Evolutionary conservation across 306 rosid species (phyloP).

Genomic region (Quercus suber): DNA sequence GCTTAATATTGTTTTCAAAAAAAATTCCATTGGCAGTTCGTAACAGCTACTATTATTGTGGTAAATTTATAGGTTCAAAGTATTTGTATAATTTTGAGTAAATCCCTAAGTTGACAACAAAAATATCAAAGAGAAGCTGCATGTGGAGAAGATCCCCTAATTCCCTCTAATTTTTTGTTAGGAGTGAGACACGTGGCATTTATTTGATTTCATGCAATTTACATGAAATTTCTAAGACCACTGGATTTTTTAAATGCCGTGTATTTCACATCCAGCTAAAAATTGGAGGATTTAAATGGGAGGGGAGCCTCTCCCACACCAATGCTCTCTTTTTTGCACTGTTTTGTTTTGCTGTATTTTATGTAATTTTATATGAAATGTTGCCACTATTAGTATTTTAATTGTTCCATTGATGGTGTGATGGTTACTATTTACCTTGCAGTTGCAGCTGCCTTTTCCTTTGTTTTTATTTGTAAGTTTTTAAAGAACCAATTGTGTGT

Average conservation of each 20-base stretch:
- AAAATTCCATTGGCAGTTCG: not conserved
- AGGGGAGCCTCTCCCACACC: no score
- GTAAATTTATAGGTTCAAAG: slow-evolving; percentile 58
- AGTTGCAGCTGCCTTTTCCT: not conserved
- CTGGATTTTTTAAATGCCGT: no score
- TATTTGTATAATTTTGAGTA: slow-evolving; percentile 71
- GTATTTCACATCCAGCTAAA: no score
- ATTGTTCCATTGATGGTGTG: not conserved
- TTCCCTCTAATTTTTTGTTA: no score
- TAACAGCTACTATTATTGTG: not conserved
- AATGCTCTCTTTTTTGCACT: slow-evolving; percentile 9
- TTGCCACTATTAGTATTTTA: not conserved
- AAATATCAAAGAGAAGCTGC: slow-evolving; percentile 91
- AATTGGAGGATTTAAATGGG: no score
- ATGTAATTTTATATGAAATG: slow-evolving; percentile 1
- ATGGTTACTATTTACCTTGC: not conserved
- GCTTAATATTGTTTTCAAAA: not conserved
- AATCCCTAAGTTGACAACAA: slow-evolving; percentile 69
- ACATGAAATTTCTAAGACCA: no score
- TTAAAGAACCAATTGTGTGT: not conserved
- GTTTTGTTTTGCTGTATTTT: not conserved
- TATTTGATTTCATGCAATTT: no score
- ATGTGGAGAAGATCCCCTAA: no score
- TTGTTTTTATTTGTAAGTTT: not conserved
- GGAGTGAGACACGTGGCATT: no score